These are phyloP conservation scores for Debaryomyces tyrocola DNA, from an alignment of 805 yeast genomes.

Conservation along the genomic window DNA sequence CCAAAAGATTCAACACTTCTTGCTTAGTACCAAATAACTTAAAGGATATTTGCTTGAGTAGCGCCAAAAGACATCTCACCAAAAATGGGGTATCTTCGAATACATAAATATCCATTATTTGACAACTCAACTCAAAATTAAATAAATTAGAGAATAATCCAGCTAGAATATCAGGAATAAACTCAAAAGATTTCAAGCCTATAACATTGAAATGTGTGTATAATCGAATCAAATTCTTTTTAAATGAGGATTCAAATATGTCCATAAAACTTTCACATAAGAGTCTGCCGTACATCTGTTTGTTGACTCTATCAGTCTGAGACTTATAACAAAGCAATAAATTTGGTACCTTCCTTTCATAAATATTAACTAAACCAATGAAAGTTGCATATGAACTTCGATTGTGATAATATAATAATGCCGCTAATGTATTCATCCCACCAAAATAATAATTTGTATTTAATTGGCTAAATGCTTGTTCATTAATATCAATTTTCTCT, in stretches of 20 bases:
- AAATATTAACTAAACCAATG: constrained; percentile 37
- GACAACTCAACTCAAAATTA: constrained; percentile 45
- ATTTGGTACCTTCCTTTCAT: constrained; percentile 28
- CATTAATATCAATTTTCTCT: constrained; percentile 1
- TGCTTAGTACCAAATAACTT: constrained; percentile 50
- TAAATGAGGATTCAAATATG: constrained; percentile 50
- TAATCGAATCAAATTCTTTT: constrained; percentile 42
- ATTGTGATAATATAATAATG: constrained; percentile 39
- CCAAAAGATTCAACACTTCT: constrained; percentile 44
- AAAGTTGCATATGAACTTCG: constrained; percentile 37
- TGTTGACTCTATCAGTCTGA: constrained; percentile 2
- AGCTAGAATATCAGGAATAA: constrained; percentile 42
- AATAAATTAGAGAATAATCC: constrained; percentile 48
- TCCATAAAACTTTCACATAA: constrained; percentile 11
- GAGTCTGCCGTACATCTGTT: not conserved
- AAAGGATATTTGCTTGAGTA: constrained; percentile 45
- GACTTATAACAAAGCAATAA: constrained; percentile 11
- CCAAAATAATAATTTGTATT: constrained; percentile 24
- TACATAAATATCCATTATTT: constrained; percentile 56
- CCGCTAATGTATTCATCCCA: constrained; percentile 41
- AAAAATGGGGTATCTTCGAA: constrained; percentile 63
- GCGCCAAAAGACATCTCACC: constrained; percentile 52
- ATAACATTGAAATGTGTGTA: constrained; percentile 49
- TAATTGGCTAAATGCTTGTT: constrained; percentile 4
- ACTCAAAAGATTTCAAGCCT: constrained; percentile 40